Percentiles rank a stretch among this genome's conserved stretches.
Evolutionary conservation across 2,329 filamentous ascomycete genomes (phyloP).

Genomic region (Aaosphaeria pasadenensis): DNA sequence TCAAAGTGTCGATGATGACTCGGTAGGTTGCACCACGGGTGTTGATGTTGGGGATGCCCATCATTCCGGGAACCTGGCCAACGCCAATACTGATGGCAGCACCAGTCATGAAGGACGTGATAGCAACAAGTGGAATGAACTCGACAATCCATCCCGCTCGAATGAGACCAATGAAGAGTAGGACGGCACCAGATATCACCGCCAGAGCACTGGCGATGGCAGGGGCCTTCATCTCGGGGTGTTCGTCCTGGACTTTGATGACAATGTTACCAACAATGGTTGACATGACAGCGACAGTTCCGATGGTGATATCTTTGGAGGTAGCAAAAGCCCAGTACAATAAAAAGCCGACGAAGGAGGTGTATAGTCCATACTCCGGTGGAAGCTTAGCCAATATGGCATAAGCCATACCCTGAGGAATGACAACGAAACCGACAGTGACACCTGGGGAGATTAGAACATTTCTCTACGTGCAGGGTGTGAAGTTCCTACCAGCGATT

Average conservation of each 20-base stretch:
- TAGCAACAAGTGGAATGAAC: conserved; percentile 84
- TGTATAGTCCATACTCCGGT: conserved; percentile 83
- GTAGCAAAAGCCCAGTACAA: conserved; percentile 98
- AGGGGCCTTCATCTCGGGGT: conserved; percentile 37
- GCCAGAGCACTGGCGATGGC: conserved; percentile 77
- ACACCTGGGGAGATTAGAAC: conserved; percentile 47
- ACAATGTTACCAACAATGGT: conserved; percentile 85
- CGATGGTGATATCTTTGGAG: conserved; percentile 97
- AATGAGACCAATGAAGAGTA: conserved; percentile 74
- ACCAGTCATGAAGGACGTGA: conserved; percentile 97
- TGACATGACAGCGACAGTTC: conserved; percentile 95
- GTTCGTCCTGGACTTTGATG: conserved; percentile 52
- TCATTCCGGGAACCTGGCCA: conserved; percentile 77
- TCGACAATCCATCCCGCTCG: conserved; percentile 90
- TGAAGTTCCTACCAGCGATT: conserved; percentile 65
- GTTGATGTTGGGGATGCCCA: conserved; percentile 74
- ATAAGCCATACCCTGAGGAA: conserved; percentile 98
- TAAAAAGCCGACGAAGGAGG: conserved; percentile 92
- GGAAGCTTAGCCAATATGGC: conserved; percentile 77
- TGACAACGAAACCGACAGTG: conserved; percentile 74
- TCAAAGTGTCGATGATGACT: conserved; percentile 82
- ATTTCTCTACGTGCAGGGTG: not conserved
- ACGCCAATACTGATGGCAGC: conserved; percentile 85
- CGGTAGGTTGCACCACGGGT: conserved; percentile 76
- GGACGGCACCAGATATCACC: conserved; percentile 74